These are phyloP conservation scores for Sextonia rubra DNA, from an alignment of 164 flowering plant genomes.

Conservation along the genomic window DNA sequence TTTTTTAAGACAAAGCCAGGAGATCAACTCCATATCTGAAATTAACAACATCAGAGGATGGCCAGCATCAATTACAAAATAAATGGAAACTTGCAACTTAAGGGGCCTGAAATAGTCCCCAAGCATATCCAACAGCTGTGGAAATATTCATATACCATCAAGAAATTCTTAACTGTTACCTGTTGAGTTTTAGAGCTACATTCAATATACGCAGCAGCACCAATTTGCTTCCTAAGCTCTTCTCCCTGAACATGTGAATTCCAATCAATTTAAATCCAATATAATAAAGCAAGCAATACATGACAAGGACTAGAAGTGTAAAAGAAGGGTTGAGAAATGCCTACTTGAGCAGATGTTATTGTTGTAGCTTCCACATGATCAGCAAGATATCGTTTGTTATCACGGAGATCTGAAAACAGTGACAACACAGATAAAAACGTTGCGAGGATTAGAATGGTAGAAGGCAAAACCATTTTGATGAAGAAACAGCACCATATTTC, in stretches of 20 bases:
- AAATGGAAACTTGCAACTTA: background rate
- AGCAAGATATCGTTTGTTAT: conserved; percentile 58
- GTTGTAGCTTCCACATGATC: conserved; percentile 67
- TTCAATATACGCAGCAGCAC: conserved; percentile 95
- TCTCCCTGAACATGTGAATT: conserved; percentile 52
- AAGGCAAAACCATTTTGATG: background rate
- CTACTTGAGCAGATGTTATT: conserved; percentile 78
- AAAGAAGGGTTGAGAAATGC: conserved; percentile 5
- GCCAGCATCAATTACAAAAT: background rate
- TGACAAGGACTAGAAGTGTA: background rate
- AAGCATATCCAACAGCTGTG: too few species aligned
- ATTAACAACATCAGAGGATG: background rate
- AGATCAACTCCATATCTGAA: background rate
- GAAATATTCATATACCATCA: background rate
- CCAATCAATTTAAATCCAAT: background rate
- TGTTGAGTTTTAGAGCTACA: conserved; percentile 99
- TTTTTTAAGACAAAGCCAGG: too few species aligned
- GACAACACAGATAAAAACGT: background rate
- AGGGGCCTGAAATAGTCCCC: background rate
- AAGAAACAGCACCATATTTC: background rate
- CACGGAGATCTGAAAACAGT: conserved; percentile 72
- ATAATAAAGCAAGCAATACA: too few species aligned
- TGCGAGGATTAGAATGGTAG: background rate
- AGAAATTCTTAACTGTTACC: conserved; percentile 29
- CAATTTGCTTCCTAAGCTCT: conserved; percentile 93